Base-by-base conservation (phyloP, 2,329 filamentous ascomycete species). In the Myriosclerotinia scirpicola region DNA sequence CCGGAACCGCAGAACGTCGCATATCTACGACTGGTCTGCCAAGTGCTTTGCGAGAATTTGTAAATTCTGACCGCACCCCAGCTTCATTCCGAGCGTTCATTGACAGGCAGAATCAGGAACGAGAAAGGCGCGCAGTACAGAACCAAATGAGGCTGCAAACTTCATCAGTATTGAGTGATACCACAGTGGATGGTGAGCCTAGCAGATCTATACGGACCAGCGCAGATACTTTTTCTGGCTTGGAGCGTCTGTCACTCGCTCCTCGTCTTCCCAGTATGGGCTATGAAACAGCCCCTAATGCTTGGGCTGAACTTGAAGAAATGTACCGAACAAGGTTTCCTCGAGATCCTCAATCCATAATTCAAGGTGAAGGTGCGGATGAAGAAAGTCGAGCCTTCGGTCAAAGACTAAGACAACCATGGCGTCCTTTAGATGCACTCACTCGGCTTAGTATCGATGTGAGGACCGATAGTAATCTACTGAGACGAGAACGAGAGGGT, bases 261-360 rank as follows among this genome's bases (percentile, higher is more conserved):
- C 63, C 69, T 66, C 69, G 64, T 70, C 73, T 70, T 69, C 76
- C 68, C 69, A 72, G 67, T 48, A 71, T 70, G 67, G 69, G 66
- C 65, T 73, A 20, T 70, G 74, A 71, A 68, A 74, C 68, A 69
- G 72, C 66, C 1, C 75, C 74, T 64, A 77, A 76, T 59, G 70
- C 72, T 20, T 82, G 80, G 79, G 75, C 78, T 8, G 80, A 81
- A 60, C 74, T 81, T 7, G 81, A 82, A 68, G 76, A 78, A 36
- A 70, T 82, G 40, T 81, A 81, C 70, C 69, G 71, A 5, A 61
- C 72, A 15, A 78, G 77, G 69, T 74, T 79, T 64, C 73, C 69
- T n/a, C 50, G 52, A 12, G 72, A 73, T 56, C 59, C 72, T 40
- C 72, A 73, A 20, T 67, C 73, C 26, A 67, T 72, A 15, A 46